Evolutionary conservation across 768 basidiomycete genomes (phyloP), one percentile per base, ranked within the genome.

Genomic region (Amanita pallidorosea): DNA sequence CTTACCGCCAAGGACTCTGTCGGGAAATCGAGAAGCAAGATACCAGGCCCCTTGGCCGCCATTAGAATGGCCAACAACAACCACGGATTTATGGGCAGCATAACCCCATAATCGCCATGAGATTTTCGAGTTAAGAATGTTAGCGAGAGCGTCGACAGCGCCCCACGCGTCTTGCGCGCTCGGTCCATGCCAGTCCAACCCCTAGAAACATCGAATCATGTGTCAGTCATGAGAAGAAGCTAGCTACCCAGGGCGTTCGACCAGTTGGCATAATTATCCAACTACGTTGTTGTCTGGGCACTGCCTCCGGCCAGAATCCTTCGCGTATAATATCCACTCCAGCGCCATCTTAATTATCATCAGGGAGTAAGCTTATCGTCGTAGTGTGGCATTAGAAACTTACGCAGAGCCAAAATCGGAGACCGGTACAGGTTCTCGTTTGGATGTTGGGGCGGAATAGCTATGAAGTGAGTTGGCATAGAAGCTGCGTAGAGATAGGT

Each of bases 21-120:
- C 90, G 1, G 93, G 91, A 63, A 77, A 86, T 55, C 85, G 71
- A 23, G 81, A 75, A 12, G 85, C 80, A 15, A 86, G 60, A 62
- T 90, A 83, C 87, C 89, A 92, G 2, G 83, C 72, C 0, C 92
- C 92, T 64, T 94, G 93, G 11, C 91, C 92, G 25, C 92, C 92
- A 62, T 96, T 96, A 2, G 91, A 94, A 61, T 96, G 92, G 0
- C 93, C 92, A 31, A 92, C 69, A n/a, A 92, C 59, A n/a, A 85
- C 67, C 7, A 80, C 76, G 25, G 69, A 70, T 2, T 73, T 70
- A 25, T 69, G 55, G 0, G 57, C 12, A 27, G 59, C 53, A 38
- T 77, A 70, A 15, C 53, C 56, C 70, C 76, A 77, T 13, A 59
- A 35, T 49, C 63, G 57, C 77, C 76, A 77, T 3, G 61, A 40